A percentile compares a stretch with the other conserved stretches of the same genome.
phyloP scores from a whole-genome alignment of 495 filamentous ascomycete species.

The Choiromyces venosus region DNA sequence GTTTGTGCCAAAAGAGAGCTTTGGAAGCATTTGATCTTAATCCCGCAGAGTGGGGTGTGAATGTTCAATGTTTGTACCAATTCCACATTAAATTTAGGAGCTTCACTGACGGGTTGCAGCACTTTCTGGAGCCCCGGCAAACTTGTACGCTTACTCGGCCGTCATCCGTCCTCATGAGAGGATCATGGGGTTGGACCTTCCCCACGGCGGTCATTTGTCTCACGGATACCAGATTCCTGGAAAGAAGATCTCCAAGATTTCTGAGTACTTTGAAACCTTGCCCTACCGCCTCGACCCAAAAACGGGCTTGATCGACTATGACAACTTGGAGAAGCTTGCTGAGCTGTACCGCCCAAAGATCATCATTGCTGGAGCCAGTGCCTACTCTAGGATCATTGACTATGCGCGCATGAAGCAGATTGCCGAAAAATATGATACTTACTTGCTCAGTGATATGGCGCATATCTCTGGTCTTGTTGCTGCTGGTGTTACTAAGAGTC shows the following conservation, averaged over 20 bases:
- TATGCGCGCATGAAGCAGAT: conserved; percentile 83
- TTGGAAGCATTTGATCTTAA: conserved; percentile 78
- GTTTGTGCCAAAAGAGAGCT: conserved; percentile 81
- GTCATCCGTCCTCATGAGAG: conserved; percentile 86
- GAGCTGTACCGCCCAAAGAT: conserved; percentile 87
- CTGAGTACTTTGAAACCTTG: conserved; percentile 97
- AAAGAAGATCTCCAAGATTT: conserved; percentile 97
- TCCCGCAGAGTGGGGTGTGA: conserved; percentile 90
- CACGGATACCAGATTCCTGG: conserved; percentile 97
- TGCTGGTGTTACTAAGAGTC: conserved; percentile 78
- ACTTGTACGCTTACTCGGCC: conserved; percentile 92
- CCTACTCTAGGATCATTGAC: conserved; percentile 91
- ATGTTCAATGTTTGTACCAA: conserved; percentile 69
- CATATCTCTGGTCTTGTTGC: conserved; percentile 94
- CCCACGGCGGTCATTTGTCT: conserved; percentile 92
- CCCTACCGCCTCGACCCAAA: conserved; percentile 86
- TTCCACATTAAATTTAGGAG: background rate
- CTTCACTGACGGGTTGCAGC: conserved; percentile 51
- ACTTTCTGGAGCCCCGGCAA: conserved; percentile 90
- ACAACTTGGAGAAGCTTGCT: conserved; percentile 77
- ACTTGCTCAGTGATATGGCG: conserved; percentile 93
- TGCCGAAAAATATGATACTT: conserved; percentile 82
- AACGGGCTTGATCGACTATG: conserved; percentile 92
- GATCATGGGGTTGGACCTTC: conserved; percentile 94
- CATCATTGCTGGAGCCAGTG: conserved; percentile 89